These are phyloP conservation scores for Trichophaea hybrida DNA, from an alignment of 2,329 filamentous ascomycete species.

Conservation along the genomic window DNA sequence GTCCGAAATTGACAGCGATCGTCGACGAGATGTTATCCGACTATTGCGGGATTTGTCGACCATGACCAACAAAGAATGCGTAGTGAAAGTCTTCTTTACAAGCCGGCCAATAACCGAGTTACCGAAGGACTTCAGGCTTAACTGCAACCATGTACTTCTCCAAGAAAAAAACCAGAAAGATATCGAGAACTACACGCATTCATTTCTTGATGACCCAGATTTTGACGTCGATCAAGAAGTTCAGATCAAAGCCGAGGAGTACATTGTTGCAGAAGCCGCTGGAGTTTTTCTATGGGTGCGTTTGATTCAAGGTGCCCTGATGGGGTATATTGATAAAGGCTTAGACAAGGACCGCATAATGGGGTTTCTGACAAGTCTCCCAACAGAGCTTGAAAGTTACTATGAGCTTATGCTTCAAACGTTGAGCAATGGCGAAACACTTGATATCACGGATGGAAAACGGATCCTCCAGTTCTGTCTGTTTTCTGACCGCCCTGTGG, in stretches of 20 bases:
- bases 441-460: not conserved
- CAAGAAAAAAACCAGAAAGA: not conserved
- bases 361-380: not conserved
- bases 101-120: not conserved
- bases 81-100: not conserved
- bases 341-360: not conserved
- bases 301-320: not conserved
- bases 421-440: not conserved
- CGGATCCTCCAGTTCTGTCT: not conserved
- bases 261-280: not conserved
- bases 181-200: not conserved
- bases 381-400: not conserved
- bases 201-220: not conserved
- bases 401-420: not conserved
- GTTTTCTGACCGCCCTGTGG: not conserved
- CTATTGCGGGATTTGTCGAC: not conserved
- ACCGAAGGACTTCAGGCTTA: not conserved
- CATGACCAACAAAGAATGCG: not conserved
- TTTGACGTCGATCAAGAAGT: not conserved
- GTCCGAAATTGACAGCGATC: not conserved
- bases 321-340: not conserved
- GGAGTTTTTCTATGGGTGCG: not conserved
- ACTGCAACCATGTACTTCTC: not conserved
- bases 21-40: not conserved
- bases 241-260: not conserved